Conservation (phyloP, 768 basidiomycete species). For the Tricholoma saponaceum region DNA sequence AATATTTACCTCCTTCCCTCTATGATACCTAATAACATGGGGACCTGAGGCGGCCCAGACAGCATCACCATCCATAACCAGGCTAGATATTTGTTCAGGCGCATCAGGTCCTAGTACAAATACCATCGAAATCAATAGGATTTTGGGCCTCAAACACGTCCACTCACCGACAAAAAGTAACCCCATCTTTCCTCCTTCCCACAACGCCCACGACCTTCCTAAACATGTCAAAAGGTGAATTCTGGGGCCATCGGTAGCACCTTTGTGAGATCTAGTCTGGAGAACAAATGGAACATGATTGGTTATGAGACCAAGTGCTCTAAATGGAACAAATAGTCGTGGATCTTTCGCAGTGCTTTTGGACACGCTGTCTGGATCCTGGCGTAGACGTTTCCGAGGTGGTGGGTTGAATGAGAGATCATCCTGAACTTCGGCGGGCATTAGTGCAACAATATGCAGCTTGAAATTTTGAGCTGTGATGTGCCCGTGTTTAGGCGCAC, state of each 20-base stretch:
- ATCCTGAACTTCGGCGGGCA: constrained; percentile 8
- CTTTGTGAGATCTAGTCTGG: constrained; percentile 82
- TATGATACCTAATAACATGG: constrained; percentile 69
- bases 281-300: constrained; percentile 87
- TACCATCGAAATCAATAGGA: neutral
- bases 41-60: constrained; percentile 78
- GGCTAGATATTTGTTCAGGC: constrained; percentile 62
- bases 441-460: neutral
- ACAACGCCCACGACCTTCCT: constrained; percentile 89
- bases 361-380: constrained; percentile 21
- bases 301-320: constrained; percentile 92
- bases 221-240: constrained; percentile 85
- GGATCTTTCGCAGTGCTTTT: constrained; percentile 29
- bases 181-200: constrained; percentile 93
- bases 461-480: neutral
- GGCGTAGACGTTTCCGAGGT: constrained; percentile 50
- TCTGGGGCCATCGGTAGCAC: constrained; percentile 77
- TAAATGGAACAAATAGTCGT: constrained; percentile 85
- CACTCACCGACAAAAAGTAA: constrained; percentile 90
- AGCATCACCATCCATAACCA: constrained; percentile 82
- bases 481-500: neutral
- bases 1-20: constrained; percentile 77
- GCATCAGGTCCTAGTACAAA: constrained; percentile 79
- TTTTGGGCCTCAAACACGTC: constrained; percentile 5
- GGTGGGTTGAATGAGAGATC: constrained; percentile 27